phyloP scores from a whole-genome alignment of 129 eudicot species.

The Chrysanthemum makinoi region DNA sequence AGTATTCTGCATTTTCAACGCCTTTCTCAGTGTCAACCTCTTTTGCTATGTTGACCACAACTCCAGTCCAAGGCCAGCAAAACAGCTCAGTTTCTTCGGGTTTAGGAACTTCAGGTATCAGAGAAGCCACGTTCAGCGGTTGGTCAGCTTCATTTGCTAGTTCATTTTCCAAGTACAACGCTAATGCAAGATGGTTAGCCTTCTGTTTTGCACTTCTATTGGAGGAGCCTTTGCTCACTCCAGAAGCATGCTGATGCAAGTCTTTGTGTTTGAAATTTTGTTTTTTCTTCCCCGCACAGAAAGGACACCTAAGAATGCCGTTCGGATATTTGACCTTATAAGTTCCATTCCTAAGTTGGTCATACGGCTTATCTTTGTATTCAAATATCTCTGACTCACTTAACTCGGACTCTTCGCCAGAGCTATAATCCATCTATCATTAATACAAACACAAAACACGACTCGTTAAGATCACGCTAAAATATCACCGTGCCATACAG shows the following conservation, averaged over 20 bases:
- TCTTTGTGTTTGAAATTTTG: slow-evolving; percentile 85
- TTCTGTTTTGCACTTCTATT: slow-evolving; percentile 75
- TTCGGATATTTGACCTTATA: slow-evolving; percentile 50
- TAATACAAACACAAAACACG: no score
- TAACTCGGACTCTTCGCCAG: slow-evolving; percentile 64
- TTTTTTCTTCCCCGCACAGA: slow-evolving; percentile 94
- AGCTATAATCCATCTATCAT: slow-evolving; percentile 61
- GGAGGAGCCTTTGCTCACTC: slow-evolving; percentile 79
- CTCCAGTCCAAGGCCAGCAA: slow-evolving; percentile 85
- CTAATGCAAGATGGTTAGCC: slow-evolving; percentile 87
- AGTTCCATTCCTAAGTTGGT: slow-evolving; percentile 29
- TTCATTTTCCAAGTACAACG: slow-evolving; percentile 56
- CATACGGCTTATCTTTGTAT: slow-evolving; percentile 69
- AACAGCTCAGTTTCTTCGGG: slow-evolving; percentile 44
- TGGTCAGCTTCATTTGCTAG: slow-evolving; percentile 44
- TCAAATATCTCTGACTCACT: slow-evolving; percentile 87
- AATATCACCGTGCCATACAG: no score
- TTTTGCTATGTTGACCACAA: slow-evolving; percentile 43
- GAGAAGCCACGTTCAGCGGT: slow-evolving; percentile 30
- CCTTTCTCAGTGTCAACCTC: slow-evolving; percentile 31
- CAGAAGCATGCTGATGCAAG: slow-evolving; percentile 80
- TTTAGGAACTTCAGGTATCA: slow-evolving; percentile 30
- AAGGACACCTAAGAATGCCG: slow-evolving; percentile 78
- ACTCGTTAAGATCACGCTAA: no score
- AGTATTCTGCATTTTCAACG: slow-evolving; percentile 33